These are phyloP conservation scores for Porphyrellus cyaneotinctus DNA, from an alignment of 768 basidiomycete species.

Conservation along the genomic window DNA sequence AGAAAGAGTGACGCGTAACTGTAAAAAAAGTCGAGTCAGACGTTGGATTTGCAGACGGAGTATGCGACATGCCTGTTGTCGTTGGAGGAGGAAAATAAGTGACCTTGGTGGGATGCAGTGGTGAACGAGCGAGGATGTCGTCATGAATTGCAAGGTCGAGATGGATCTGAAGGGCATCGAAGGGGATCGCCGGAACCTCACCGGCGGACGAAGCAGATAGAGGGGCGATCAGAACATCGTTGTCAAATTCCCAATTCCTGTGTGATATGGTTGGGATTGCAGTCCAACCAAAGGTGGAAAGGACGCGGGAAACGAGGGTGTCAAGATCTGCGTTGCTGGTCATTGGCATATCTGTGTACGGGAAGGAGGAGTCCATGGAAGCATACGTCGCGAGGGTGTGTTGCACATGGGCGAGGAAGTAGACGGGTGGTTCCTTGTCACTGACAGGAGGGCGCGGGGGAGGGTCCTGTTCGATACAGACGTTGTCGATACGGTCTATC, in stretches of 20 bases:
- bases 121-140: conserved; percentile 21
- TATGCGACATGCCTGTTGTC: conserved; percentile 14
- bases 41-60: background rate
- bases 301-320: conserved; percentile 38
- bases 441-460: conserved; percentile 31
- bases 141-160: conserved; percentile 27
- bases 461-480: conserved; percentile 16
- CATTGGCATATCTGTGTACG: conserved; percentile 22
- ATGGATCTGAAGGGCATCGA: conserved; percentile 21
- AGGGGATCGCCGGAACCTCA: conserved; percentile 3
- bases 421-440: conserved; percentile 30
- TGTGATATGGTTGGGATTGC: conserved; percentile 11
- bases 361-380: conserved; percentile 35
- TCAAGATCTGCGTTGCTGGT: conserved; percentile 36
- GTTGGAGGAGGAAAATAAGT: conserved; percentile 20
- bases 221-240: conserved; percentile 24
- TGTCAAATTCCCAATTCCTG: conserved; percentile 28
- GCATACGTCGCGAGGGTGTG: conserved; percentile 48
- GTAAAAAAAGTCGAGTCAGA: conserved; percentile 3
- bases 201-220: conserved; percentile 4
- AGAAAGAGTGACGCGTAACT: conserved; percentile 12
- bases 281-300: conserved; percentile 42
- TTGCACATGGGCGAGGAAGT: conserved; percentile 34
- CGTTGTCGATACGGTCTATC: conserved; percentile 1
- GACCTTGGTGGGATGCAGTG: conserved; percentile 25